Base-by-base conservation (phyloP, 495 filamentous ascomycete genomes). In the Hypoxylon rickii region DNA sequence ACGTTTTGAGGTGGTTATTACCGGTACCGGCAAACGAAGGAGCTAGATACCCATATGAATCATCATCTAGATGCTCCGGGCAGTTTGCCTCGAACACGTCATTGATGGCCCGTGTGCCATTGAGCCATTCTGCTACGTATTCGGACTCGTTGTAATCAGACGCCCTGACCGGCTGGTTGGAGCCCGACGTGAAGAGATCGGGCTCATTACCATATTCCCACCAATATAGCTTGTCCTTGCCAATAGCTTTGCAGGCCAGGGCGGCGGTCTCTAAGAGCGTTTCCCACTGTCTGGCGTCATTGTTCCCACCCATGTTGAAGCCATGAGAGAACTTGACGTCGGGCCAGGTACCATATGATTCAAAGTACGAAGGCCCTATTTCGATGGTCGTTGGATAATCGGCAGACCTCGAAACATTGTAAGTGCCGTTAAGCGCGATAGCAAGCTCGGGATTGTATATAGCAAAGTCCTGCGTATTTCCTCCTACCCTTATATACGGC, bases 171-270 rank as follows among this genome's bases (percentile, higher is more conserved):
- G 71, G 66, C 0, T 81, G 80, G 48, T 82, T 80, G 10, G 77
- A 57, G 20, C 78, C 80, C 2, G 76, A 80, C 15, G 77, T 76
- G 63, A 70, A 87, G 18, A 88, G 70, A 59, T 89, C 85, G 0
- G 85, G 84, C 68, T 89, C 86, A 51, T 89, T 88, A 12, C 85
- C 86, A 57, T 85, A 78, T 46, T 83, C 79, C 84, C 83, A 88
- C 49, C 70, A 69, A 18, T 79, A 72, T 13, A 87, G 66, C 44
- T 70, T 79, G 12, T 73, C 78, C 7, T 62, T 69, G 22, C 71
- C 64, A 3, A 87, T 64, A 7, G 82, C 81, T 55, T 82, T 82
- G 69, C 86, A 89, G 7, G 77, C 85, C 21, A 83, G 64, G 0
- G 80, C 73, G 0, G 81, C 84, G 0, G 83, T 83, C 11, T 76